Evolutionary conservation across 2,329 filamentous ascomycete genomes (phyloP).

Genomic region (Pyrenophora graminea): DNA sequence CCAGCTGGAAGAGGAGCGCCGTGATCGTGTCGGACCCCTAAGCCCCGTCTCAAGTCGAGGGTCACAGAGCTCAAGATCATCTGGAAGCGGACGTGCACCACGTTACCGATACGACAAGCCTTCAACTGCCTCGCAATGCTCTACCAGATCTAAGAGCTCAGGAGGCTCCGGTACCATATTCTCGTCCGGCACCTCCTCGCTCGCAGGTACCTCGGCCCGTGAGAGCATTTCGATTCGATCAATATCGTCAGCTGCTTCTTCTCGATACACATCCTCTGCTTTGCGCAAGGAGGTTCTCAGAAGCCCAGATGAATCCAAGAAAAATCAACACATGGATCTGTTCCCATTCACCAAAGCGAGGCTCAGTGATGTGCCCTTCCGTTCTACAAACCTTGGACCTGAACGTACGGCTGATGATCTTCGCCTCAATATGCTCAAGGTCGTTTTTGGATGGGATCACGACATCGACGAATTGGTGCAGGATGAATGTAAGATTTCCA

Average conservation of each 20-base stretch:
- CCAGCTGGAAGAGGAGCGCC: conserved; percentile 63
- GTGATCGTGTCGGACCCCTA: conserved; percentile 65
- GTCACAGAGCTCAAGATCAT: conserved; percentile 62
- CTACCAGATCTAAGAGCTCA: conserved; percentile 36
- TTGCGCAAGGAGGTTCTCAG: conserved; percentile 79
- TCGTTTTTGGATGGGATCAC: conserved; percentile 93
- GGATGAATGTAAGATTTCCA: conserved; percentile 68
- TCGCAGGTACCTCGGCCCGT: conserved; percentile 36
- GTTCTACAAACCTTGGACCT: conserved; percentile 62
- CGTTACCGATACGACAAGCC: conserved; percentile 55
- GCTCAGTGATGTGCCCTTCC: conserved; percentile 81
- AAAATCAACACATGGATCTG: conserved; percentile 67
- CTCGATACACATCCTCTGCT: conserved; percentile 63
- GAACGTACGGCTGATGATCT: conserved; percentile 68
- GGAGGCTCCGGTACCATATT: conserved; percentile 65
- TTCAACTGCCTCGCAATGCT: conserved; percentile 27
- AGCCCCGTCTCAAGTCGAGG: conserved; percentile 71
- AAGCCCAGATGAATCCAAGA: conserved; percentile 71
- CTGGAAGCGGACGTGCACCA: conserved; percentile 50
- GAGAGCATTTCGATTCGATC: conserved; percentile 64
- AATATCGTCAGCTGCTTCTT: conserved; percentile 52
- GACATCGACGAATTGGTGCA: conserved; percentile 79
- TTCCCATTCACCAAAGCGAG: conserved; percentile 85
- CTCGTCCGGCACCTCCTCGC: conserved; percentile 65
- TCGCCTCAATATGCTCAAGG: conserved; percentile 85